Evolutionary conservation across 768 basidiomycete species (phyloP).

Genomic region (Baorangia bicolor): DNA sequence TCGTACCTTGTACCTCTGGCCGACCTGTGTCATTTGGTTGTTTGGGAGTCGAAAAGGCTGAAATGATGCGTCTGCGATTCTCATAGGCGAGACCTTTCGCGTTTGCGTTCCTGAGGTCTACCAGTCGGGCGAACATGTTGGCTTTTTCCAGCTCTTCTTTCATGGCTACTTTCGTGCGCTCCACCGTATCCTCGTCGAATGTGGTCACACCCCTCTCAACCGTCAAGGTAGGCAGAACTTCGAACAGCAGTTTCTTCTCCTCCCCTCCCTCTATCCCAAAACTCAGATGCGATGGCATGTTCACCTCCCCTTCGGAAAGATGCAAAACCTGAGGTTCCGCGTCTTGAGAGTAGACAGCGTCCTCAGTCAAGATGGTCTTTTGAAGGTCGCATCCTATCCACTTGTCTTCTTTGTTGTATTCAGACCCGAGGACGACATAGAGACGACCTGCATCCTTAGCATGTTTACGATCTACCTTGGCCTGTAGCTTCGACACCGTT

Average conservation of each 20-base stretch:
- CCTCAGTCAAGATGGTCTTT: constrained; percentile 55
- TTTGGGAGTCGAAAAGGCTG: constrained; percentile 69
- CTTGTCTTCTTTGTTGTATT: constrained; percentile 58
- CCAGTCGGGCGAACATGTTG: constrained; percentile 58
- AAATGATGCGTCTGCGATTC: constrained; percentile 77
- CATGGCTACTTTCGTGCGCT: constrained; percentile 26
- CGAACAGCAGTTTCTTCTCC: constrained; percentile 65
- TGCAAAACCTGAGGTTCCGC: constrained; percentile 25
- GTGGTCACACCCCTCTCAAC: constrained; percentile 30
- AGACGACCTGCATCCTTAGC: constrained; percentile 44
- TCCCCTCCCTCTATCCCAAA: constrained; percentile 57
- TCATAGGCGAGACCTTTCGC: constrained; percentile 84
- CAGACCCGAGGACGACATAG: constrained; percentile 75
- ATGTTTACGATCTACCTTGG: constrained; percentile 41
- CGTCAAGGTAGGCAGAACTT: constrained; percentile 58
- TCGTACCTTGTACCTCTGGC: constrained; percentile 84
- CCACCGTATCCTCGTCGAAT: constrained; percentile 19
- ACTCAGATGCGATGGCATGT: constrained; percentile 52
- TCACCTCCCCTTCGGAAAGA: constrained; percentile 38
- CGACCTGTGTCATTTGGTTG: constrained; percentile 76
- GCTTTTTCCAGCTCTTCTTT: constrained; percentile 45
- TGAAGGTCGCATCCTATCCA: constrained; percentile 72
- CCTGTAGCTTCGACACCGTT: constrained; percentile 45
- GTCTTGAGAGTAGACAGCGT: constrained; percentile 37
- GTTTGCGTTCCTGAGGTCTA: constrained; percentile 88